phyloP scores from a whole-genome alignment of 768 basidiomycete species.

The Kwoniella heveanensis region DNA sequence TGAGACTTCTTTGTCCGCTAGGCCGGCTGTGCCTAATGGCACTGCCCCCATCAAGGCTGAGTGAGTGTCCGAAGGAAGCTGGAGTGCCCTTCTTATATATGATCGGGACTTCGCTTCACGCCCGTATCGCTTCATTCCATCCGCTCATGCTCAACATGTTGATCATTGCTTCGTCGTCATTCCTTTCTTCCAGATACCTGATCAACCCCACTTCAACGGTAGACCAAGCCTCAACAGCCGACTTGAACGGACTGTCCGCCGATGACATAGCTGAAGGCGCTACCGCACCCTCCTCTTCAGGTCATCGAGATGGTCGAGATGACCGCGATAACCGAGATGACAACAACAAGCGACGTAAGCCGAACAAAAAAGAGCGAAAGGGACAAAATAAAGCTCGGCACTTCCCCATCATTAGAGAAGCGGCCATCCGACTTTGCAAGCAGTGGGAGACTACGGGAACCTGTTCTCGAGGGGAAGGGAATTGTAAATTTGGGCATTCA shows the following conservation, averaged over 20 bases:
- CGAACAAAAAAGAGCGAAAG: conserved; percentile 44
- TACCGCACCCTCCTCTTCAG: neutral
- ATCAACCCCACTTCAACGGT: conserved; percentile 23
- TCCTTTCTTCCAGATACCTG: conserved; percentile 23
- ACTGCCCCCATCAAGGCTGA: conserved; percentile 53
- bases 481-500: conserved; percentile 81
- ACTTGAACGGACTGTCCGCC: conserved; percentile 31
- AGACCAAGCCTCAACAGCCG: conserved; percentile 20
- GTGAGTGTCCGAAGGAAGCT: conserved; percentile 30
- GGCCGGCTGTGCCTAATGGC: conserved; percentile 27
- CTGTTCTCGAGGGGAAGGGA: conserved; percentile 57
- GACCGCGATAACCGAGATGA: conserved; percentile 15
- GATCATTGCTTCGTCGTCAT: neutral
- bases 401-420: conserved; percentile 76
- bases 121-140: no score
- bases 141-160: neutral
- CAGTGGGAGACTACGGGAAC: conserved; percentile 68
- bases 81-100: no score
- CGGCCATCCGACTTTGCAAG: conserved; percentile 75
- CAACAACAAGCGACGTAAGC: conserved; percentile 45
- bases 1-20: conserved; percentile 29
- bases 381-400: conserved; percentile 83
- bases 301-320: neutral
- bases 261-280: conserved; percentile 50
- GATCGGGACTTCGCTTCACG: no score